Evolutionary conservation across 176 grass and related monocot species (phyloP).

Genomic region (Alopecurus myosuroides): DNA sequence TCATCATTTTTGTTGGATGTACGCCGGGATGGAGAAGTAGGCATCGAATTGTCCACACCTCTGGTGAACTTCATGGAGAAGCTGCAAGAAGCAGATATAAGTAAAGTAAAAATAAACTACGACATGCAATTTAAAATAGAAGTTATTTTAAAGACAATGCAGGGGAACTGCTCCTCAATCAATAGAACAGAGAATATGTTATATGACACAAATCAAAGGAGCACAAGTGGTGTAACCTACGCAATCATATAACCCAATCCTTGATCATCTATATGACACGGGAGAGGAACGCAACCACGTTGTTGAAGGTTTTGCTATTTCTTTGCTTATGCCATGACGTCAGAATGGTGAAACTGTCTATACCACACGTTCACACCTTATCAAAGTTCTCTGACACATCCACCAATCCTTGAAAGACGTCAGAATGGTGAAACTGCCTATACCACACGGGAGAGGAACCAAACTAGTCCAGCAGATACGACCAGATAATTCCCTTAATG

Average conservation of each 20-base stretch:
- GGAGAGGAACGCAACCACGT: neutral
- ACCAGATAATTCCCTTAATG: neutral
- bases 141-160: neutral
- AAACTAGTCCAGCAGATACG: neutral
- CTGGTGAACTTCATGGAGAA: conserved; percentile 53
- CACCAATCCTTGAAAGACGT: neutral
- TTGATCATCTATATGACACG: neutral
- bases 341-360: neutral
- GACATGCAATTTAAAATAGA: neutral
- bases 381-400: neutral
- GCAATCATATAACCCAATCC: neutral
- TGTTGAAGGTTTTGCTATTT: neutral
- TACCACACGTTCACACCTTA: neutral
- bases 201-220: neutral
- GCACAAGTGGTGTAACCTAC: neutral
- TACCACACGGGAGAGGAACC: too few relatives aligned
- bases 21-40: conserved; percentile 31
- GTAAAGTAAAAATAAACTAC: neutral
- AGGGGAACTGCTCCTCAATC: neutral
- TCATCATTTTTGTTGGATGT: conserved; percentile 50
- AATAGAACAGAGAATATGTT: neutral
- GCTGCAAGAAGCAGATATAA: conserved; percentile 46
- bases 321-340: neutral
- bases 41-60: conserved; percentile 33
- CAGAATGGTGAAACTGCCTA: too few relatives aligned